These are phyloP conservation scores for Kazachstania sp. DNA, from an alignment of 1,139 yeast species.

Conservation along the genomic window DNA sequence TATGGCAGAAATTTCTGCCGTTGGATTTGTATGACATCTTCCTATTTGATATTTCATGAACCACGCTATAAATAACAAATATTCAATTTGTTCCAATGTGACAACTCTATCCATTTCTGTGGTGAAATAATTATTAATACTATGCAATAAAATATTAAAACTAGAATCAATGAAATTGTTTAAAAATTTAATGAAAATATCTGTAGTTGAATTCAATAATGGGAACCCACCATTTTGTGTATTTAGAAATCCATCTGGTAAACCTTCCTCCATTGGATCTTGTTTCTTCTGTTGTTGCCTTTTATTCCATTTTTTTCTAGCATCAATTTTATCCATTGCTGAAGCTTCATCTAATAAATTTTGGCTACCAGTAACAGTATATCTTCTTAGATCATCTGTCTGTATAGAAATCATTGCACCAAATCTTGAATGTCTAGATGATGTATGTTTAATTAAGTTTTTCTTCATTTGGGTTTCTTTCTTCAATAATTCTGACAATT, in stretches of 20 bases:
- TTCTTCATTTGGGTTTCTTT: slow-evolving; percentile 51
- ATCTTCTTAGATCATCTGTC: slow-evolving; percentile 45
- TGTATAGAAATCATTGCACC: slow-evolving; percentile 76
- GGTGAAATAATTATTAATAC: slow-evolving; percentile 42
- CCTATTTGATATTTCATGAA: slow-evolving; percentile 42
- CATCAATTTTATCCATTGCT: slow-evolving; percentile 54
- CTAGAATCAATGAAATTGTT: slow-evolving; percentile 63
- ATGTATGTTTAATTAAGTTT: slow-evolving; percentile 42
- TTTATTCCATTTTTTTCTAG: slow-evolving; percentile 57
- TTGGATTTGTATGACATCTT: slow-evolving; percentile 18
- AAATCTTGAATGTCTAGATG: slow-evolving; percentile 82
- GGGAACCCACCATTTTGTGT: slow-evolving; percentile 24
- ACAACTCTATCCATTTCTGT: slow-evolving; percentile 37
- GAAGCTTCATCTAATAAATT: slow-evolving; percentile 43
- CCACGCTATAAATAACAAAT: slow-evolving; percentile 64
- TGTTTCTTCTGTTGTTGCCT: slow-evolving; percentile 37
- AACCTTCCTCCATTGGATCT: slow-evolving; percentile 36
- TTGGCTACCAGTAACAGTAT: slow-evolving; percentile 72
- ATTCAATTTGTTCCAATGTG: slow-evolving; percentile 38
- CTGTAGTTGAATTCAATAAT: slow-evolving; percentile 32
- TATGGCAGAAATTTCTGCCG: slow-evolving; percentile 33
- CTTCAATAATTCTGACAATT: slow-evolving; percentile 46
- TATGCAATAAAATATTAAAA: slow-evolving; percentile 56
- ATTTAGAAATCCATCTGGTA: slow-evolving; percentile 26
- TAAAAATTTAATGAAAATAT: slow-evolving; percentile 40